Base-by-base conservation (phyloP, 1,284 basidiomycete species). In the Kwoniella shivajii region DNA sequence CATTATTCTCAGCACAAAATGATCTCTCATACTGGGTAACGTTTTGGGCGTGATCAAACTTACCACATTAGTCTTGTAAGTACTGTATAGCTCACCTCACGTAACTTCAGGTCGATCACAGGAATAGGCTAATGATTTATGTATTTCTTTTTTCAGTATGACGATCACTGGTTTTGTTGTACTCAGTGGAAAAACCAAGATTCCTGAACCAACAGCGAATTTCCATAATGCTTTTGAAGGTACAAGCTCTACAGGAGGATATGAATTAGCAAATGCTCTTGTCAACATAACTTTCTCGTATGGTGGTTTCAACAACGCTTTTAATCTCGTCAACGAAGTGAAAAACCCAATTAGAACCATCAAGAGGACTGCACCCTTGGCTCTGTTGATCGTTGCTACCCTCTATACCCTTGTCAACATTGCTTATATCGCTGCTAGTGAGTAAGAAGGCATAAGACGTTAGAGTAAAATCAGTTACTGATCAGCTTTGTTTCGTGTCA, bases 191-290 rank as follows among this genome's bases (percentile, higher is more conserved):
- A 66, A 80, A 41, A 80, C 80, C 27, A 69, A 71, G 20, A 52
- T 55, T 10, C 54, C 76, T 41, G 77, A 84, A 56, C 83, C 83
- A 2, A 74, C 71, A 52, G 79, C 74, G 45, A 84, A 84, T 69
- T 84, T 85, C 71, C 68, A 71, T 36, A 73, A 83, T 60, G 66
- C 80, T 0, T 85, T 84, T 63, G 69, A 66, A 5, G 83, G 81
- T 16, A 80, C 82, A 4, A n/a, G n/a, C n/a, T 71, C 60, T 7
- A 73, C 56, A 13, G 50, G 50, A 11, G 79, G 75, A 1, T 83
- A 82, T 64, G 74, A 72, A 4, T 65, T 84, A 22, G 79, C 81
- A 4, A 82, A 61, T 41, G 61, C 59, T 7, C 47, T 69, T 31
- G 48, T 60, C 57, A 68, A 54, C 29, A 60, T 61, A 46, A 67